phyloP scores from a whole-genome alignment of 192 early-diverging fungal species.

The Backusella tuberculispora region DNA sequence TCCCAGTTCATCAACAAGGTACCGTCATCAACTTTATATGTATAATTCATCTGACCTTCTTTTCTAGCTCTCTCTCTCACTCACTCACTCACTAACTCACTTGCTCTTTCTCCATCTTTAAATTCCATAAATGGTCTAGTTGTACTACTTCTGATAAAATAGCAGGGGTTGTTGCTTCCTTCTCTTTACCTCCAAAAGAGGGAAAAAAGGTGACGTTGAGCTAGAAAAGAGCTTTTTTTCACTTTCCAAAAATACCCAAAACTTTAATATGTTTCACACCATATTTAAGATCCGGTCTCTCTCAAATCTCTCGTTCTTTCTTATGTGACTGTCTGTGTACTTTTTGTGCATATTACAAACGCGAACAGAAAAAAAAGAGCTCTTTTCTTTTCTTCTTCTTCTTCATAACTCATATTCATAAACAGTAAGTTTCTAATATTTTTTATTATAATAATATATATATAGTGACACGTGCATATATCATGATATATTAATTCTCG shows the following conservation, averaged over 20 bases:
- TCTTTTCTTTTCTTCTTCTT: neutral
- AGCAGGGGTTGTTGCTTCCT: neutral
- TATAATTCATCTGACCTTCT: too few species aligned
- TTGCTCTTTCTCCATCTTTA: neutral
- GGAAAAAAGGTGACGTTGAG: neutral
- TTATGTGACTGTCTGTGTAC: neutral
- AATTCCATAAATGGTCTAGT: slow-evolving; percentile 3
- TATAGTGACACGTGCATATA: too few species aligned
- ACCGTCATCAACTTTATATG: too few species aligned
- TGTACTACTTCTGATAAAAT: neutral
- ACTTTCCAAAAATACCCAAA: slow-evolving; percentile 2
- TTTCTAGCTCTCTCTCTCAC: too few species aligned
- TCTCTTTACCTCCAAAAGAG: neutral
- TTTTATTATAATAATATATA: too few species aligned
- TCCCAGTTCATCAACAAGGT: neutral
- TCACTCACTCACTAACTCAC: too few species aligned
- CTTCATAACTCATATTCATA: neutral
- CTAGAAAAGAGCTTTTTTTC: neutral
- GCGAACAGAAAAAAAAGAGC: neutral
- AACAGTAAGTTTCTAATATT: too few species aligned
- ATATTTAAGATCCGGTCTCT: neutral
- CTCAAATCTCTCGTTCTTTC: neutral
- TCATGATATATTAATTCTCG: too few species aligned
- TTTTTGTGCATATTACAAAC: slow-evolving; percentile 12
- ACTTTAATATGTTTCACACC: neutral